phyloP scores from a whole-genome alignment of 768 basidiomycete genomes.

The Trametes sanguinea region DNA sequence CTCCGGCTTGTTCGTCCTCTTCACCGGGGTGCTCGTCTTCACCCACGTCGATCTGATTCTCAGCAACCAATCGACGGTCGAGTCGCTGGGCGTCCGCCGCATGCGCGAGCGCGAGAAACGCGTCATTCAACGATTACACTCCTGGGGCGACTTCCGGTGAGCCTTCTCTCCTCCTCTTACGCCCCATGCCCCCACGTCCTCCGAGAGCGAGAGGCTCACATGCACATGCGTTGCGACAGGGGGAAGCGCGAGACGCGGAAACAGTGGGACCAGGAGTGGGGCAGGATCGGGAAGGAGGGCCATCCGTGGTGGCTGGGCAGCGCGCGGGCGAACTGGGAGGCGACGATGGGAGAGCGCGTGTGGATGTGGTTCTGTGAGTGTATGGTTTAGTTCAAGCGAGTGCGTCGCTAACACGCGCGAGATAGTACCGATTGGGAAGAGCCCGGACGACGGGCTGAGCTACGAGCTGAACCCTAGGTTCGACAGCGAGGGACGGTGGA shows the following conservation, averaged over 20 bases:
- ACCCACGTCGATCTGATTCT: slow-evolving; percentile 65
- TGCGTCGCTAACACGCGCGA: background rate
- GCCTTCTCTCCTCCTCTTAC: slow-evolving; percentile 27
- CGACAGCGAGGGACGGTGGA: slow-evolving; percentile 66
- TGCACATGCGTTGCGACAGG: slow-evolving; percentile 35
- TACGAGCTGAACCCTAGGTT: slow-evolving; percentile 77
- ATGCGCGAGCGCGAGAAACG: slow-evolving; percentile 67
- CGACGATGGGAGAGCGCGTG: slow-evolving; percentile 73
- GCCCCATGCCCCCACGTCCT: background rate
- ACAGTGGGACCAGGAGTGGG: slow-evolving; percentile 84
- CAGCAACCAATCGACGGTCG: slow-evolving; percentile 76
- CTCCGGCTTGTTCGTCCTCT: slow-evolving; percentile 69
- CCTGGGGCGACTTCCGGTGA: slow-evolving; percentile 58
- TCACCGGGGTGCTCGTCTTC: slow-evolving; percentile 56
- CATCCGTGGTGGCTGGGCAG: slow-evolving; percentile 87
- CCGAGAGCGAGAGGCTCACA: background rate
- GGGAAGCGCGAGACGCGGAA: slow-evolving; percentile 46
- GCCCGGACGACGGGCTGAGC: slow-evolving; percentile 56
- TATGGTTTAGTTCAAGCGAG: background rate
- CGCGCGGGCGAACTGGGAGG: slow-evolving; percentile 64
- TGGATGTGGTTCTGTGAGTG: slow-evolving; percentile 82
- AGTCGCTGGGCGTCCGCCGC: slow-evolving; percentile 58
- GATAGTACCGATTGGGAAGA: slow-evolving; percentile 55
- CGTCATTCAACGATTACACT: slow-evolving; percentile 50
- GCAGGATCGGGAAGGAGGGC: slow-evolving; percentile 69